phyloP scores from a whole-genome alignment of 2,329 filamentous ascomycete species.

The Epichloe typhina region DNA sequence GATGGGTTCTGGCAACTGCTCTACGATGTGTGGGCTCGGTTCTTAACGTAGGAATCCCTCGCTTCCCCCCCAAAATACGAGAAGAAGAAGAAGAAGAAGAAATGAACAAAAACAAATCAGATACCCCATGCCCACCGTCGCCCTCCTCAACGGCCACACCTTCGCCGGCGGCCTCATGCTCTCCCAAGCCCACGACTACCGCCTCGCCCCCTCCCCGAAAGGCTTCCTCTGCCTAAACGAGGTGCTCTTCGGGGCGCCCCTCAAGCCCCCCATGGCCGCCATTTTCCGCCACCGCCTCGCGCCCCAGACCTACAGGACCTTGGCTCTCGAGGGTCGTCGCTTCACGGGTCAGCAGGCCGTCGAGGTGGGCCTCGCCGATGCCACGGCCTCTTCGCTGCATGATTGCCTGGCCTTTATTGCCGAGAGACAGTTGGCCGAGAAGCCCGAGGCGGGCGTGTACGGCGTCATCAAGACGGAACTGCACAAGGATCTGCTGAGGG shows the following conservation, averaged over 20 bases:
- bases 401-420: conserved; percentile 48
- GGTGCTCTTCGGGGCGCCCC: conserved; percentile 64
- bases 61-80: not conserved
- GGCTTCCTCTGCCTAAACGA: conserved; percentile 77
- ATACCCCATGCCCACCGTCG: conserved; percentile 71
- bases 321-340: conserved; percentile 62
- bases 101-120: conserved; percentile 51
- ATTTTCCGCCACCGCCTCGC: conserved; percentile 61
- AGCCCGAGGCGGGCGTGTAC: conserved; percentile 54
- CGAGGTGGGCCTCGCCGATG: conserved; percentile 55
- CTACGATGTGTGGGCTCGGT: conserved; percentile 50
- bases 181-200: conserved; percentile 74
- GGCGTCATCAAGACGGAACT: conserved; percentile 62
- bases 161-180: conserved; percentile 66
- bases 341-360: conserved; percentile 52
- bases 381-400: conserved; percentile 39
- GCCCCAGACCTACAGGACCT: conserved; percentile 40
- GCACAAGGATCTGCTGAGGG: conserved; percentile 51
- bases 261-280: conserved; percentile 61
- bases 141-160: conserved; percentile 67
- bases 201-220: conserved; percentile 54
- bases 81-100: not conserved
- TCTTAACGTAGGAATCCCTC: conserved; percentile 24
- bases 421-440: conserved; percentile 44
- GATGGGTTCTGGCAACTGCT: conserved; percentile 50